Conservation (phyloP, 2,329 filamentous ascomycete species). For the Helotiales sp. region DNA sequence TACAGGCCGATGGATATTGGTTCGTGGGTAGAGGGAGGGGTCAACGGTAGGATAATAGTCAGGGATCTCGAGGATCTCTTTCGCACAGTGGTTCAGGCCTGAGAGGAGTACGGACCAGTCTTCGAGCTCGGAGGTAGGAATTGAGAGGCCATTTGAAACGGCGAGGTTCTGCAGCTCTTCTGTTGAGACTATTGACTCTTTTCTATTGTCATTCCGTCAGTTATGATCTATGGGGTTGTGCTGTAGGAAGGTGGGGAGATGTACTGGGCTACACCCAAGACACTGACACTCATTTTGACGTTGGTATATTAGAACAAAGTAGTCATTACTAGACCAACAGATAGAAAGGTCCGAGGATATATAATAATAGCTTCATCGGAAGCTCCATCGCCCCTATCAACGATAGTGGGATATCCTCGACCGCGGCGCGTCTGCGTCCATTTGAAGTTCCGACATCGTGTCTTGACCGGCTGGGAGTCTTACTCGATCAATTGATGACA, state of each 20-base stretch:
- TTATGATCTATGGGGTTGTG: background rate
- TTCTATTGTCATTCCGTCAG: conserved; percentile 11
- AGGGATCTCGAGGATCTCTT: conserved; percentile 21
- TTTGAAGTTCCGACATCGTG: background rate
- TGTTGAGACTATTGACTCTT: conserved; percentile 23
- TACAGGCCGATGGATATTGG: conserved; percentile 21
- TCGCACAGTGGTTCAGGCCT: conserved; percentile 26
- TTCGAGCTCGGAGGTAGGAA: conserved; percentile 16
- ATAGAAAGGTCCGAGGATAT: background rate
- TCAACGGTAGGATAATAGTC: conserved; percentile 27
- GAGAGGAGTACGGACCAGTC: conserved; percentile 25
- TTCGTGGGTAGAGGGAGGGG: conserved; percentile 24
- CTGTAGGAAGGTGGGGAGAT: background rate
- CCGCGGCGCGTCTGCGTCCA: background rate
- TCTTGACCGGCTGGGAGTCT: background rate
- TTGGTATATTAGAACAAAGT: background rate
- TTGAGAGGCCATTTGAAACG: conserved; percentile 11
- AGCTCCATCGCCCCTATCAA: background rate
- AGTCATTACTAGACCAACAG: background rate
- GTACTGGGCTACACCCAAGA: background rate
- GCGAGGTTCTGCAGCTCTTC: conserved; percentile 20
- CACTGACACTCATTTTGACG: background rate
- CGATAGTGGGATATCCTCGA: background rate
- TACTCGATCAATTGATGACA: background rate
- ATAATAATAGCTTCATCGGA: background rate